Conservation (phyloP, 306 rosid genomes). For the Rosa rugosa region DNA sequence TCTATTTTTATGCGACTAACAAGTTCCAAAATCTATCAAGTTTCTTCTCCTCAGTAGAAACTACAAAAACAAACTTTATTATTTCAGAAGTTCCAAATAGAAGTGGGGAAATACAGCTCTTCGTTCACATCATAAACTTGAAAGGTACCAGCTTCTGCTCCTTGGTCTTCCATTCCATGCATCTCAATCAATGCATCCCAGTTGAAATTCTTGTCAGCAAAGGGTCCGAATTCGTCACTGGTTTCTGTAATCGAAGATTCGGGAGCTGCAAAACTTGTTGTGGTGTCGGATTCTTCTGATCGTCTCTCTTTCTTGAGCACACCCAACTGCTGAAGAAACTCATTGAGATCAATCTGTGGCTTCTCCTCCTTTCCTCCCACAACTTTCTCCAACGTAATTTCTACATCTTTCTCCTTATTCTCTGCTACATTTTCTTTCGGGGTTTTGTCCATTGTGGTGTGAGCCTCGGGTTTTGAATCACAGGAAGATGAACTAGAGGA, state of each 20-base stretch:
- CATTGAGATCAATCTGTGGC: conserved; percentile 95
- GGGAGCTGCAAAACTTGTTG: conserved; percentile 39
- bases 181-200: conserved; percentile 83
- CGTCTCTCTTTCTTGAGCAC: conserved; percentile 52
- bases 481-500: conserved; percentile 44
- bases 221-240: conserved; percentile 43
- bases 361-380: conserved; percentile 56
- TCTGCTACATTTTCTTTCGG: conserved; percentile 19
- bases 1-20: conserved; percentile 21
- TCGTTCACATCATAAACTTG: conserved; percentile 54
- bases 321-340: conserved; percentile 95
- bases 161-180: conserved; percentile 56
- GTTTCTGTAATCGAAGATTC: conserved; percentile 43
- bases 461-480: conserved; percentile 40
- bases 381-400: conserved; percentile 29
- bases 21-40: not conserved
- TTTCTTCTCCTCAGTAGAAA: conserved; percentile 14
- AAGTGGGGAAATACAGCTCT: conserved; percentile 57
- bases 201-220: conserved; percentile 57
- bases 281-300: conserved; percentile 38
- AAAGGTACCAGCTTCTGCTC: conserved; percentile 37
- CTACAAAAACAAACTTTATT: conserved; percentile 10
- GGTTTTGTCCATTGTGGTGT: conserved; percentile 19
- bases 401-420: conserved; percentile 32
- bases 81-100: conserved; percentile 74